Evolutionary conservation across 140 eudicot genomes (phyloP), one percentile per base, ranked within the genome.

Genomic region (Stevia rebaudiana): DNA sequence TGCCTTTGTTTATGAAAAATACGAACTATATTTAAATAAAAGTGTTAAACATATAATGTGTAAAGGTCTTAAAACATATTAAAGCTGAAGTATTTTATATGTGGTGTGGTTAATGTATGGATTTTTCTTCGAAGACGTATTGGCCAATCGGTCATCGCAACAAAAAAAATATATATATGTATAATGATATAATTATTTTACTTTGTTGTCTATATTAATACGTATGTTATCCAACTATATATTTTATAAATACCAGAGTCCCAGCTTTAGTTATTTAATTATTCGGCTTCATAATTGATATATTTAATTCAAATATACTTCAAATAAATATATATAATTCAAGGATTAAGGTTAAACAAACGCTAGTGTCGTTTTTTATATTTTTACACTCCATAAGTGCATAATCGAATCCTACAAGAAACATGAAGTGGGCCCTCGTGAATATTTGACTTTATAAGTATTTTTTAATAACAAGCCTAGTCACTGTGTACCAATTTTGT

Each of bases 371-470:
- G 52, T 31, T 36, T 71, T 40, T 10, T 11, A 7, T 55, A 68
- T 22, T 17, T 11, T 9, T 18, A n/a, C 30, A 10, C 43, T 31
- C 13, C 5, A 37, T 3, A 40, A 10, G 65, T 61, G 24, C 57
- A 68, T 52, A 16, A 63, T 35, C 61, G 81, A 71, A 76, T 76
- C 67, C 77, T 63, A 54, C 81, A 66, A 72, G 55, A 52, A 77
- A 66, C 71, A 67, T 60, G 21, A 65, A 71, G 63, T 66, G 63
- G 79, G 50, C 8, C 78, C 63, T 69, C 58, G 11, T 52, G 11
- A n/a, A 58, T 57, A 69, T 70, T 78, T 72, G 79, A 61, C 79
- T 71, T 67, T 67, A 11, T 6, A 72, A 43, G 22, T 13, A 12
- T 55, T 61, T 67, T 43, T 53, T 60, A 67, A 56, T 41, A 16